phyloP scores from a whole-genome alignment of 805 yeast genomes.

The Lachancea lanzarotensis region DNA sequence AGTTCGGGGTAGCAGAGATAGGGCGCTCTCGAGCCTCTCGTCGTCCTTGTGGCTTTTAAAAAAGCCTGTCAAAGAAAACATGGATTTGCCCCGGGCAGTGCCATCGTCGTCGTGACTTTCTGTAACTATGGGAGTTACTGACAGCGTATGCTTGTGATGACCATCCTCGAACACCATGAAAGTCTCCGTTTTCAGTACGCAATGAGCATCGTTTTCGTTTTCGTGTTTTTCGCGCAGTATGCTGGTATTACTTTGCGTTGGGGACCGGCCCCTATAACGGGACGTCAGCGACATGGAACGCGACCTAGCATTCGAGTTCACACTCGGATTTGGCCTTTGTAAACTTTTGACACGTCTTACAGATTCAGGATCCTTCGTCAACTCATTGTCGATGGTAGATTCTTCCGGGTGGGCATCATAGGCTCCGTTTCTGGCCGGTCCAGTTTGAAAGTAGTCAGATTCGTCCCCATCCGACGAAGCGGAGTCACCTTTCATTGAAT shows the following conservation, averaged over 20 bases:
- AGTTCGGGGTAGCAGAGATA: conserved; percentile 17
- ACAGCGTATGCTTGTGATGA: conserved; percentile 24
- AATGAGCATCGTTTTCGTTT: conserved; percentile 8
- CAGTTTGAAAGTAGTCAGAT: not conserved
- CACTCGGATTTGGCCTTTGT: conserved; percentile 1
- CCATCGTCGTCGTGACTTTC: conserved; percentile 12
- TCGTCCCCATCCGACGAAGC: not conserved
- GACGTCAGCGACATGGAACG: conserved; percentile 8
- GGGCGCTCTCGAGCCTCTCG: conserved; percentile 18
- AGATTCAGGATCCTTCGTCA: conserved; percentile 4
- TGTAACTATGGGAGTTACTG: conserved; percentile 16
- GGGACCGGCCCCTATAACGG: conserved; percentile 6
- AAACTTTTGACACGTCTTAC: conserved; percentile 9
- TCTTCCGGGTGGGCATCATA: not conserved
- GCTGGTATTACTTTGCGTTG: conserved; percentile 1
- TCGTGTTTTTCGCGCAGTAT: conserved; percentile 2
- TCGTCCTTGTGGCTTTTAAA: conserved; percentile 22
- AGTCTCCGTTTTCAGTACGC: conserved; percentile 18
- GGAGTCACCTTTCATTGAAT: not conserved
- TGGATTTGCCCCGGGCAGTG: conserved; percentile 13
- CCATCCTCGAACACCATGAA: conserved; percentile 25
- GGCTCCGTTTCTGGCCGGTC: conserved; percentile 1
- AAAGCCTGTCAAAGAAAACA: conserved; percentile 20
- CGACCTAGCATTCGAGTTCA: conserved; percentile 1
- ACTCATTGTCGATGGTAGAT: conserved; percentile 9